Conservation (phyloP, 75 land plant genomes). For the Pinus tabuliformis region DNA sequence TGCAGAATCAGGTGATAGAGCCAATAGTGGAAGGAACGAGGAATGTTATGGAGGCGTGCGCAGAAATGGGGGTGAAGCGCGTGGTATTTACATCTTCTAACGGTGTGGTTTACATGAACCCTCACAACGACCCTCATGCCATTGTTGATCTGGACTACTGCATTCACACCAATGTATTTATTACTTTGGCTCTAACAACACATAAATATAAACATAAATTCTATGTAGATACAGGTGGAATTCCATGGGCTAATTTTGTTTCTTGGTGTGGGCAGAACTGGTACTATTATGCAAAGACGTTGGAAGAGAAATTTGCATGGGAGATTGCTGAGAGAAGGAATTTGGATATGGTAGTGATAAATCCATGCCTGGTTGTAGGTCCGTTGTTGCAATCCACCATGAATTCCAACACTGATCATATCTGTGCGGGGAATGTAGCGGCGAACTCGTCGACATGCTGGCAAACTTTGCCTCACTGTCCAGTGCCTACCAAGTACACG, state of each 20-base stretch:
- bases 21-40: too few relatives aligned
- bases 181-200: neutral
- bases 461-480: slow-evolving; percentile 17
- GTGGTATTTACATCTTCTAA: too few relatives aligned
- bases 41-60: too few relatives aligned
- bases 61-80: too few relatives aligned
- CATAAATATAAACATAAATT: neutral
- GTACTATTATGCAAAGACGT: neutral
- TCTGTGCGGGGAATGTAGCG: slow-evolving; percentile 18
- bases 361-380: slow-evolving; percentile 45
- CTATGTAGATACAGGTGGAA: too few relatives aligned
- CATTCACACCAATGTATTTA: slow-evolving; percentile 25
- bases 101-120: too few relatives aligned
- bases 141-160: slow-evolving; percentile 36
- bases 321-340: slow-evolving; percentile 23
- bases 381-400: slow-evolving; percentile 44
- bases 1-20: too few relatives aligned
- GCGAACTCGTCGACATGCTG: slow-evolving; percentile 13
- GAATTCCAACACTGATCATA: slow-evolving; percentile 44
- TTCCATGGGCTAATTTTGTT: too few relatives aligned
- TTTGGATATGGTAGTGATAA: slow-evolving; percentile 39
- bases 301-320: slow-evolving; percentile 45
- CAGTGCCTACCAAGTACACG: neutral
- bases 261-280: neutral
- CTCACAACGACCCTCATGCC: slow-evolving; percentile 9